phyloP scores from a whole-genome alignment of 2,329 filamentous ascomycete species.

The Epichloe scottii region DNA sequence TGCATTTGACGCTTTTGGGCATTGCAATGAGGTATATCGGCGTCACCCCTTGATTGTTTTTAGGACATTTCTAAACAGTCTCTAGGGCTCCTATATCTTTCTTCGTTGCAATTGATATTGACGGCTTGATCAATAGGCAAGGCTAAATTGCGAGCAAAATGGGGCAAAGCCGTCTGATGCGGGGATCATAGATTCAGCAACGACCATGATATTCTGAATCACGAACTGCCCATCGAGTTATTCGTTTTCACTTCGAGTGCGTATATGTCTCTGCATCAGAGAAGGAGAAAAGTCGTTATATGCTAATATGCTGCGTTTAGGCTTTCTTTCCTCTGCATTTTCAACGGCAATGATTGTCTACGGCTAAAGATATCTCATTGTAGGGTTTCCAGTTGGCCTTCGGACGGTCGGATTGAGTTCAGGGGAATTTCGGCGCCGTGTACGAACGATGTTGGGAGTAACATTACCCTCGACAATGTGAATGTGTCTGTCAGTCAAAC shows the following conservation, averaged over 20 bases:
- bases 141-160: background rate
- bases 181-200: background rate
- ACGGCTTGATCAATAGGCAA: conserved; percentile 2
- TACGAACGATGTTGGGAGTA: background rate
- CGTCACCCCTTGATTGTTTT: background rate
- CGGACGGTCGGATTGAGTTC: conserved; percentile 14
- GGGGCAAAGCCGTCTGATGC: no score
- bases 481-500: conserved; percentile 10
- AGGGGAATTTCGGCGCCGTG: conserved; percentile 17
- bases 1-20: background rate
- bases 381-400: conserved; percentile 15
- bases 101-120: background rate
- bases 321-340: no score
- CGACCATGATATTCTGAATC: no score
- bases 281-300: no score
- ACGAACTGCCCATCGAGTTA: no score
- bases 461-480: conserved; percentile 12
- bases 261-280: no score
- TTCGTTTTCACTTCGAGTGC: no score
- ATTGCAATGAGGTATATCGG: background rate
- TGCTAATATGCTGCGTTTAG: no score
- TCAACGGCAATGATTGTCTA: no score
- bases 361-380: no score
- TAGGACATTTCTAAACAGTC: background rate
- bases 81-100: conserved; percentile 3